Base-by-base conservation (phyloP, 768 basidiomycete genomes). In the Coprinopsis strossmayeri region DNA sequence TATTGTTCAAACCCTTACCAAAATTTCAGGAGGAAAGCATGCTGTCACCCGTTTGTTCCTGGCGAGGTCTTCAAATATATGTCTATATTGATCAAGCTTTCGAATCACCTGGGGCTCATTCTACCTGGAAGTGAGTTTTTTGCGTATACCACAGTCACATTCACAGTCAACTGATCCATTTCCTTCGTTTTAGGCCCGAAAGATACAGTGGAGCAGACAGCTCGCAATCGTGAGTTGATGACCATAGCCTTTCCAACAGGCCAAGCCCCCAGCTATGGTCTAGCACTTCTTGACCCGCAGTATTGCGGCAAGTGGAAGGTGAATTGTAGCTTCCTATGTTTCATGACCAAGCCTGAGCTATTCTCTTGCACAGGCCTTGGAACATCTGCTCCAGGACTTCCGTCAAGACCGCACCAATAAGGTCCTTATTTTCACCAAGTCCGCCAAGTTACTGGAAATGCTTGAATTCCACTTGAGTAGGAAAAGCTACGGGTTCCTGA, bases 361-460 rank as follows among this genome's bases (percentile, higher is more conserved):
- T 18, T 17, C 17, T 30, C 3, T 15, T 15, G 11, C 21, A 1
- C 53, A 92, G 87, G 78, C 89, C 0, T 69, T 93, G 5, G 73
- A 82, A 50, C 68, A 71, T 5, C 67, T 87, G 2, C 68, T 97
- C 18, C 76, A 73, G 40, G 76, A 82, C 38, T 83, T 84, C 78
- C 75, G 77, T 57, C 77, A 77, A 55, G 81, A 82, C 40, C 58
- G 57, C 5, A 71, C 76, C 0, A 93, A 89, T 66, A 97, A 96
- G 67, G 91, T 96, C 34, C 71, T 97, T 35, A 82, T 97, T 50
- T 97, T 97, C 66, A 93, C 92, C 2, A 92, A 92, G 62, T 87
- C 90, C 1, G 89, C 94, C 48, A 91, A 93, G 61, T 67, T 97
- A 21, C 71, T 97, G 11, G 84, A 87, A 15, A 91, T 93, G 82